These are phyloP conservation scores for Fraxinus latifolia DNA, from an alignment of 305 asterid genomes.

Conservation along the genomic window DNA sequence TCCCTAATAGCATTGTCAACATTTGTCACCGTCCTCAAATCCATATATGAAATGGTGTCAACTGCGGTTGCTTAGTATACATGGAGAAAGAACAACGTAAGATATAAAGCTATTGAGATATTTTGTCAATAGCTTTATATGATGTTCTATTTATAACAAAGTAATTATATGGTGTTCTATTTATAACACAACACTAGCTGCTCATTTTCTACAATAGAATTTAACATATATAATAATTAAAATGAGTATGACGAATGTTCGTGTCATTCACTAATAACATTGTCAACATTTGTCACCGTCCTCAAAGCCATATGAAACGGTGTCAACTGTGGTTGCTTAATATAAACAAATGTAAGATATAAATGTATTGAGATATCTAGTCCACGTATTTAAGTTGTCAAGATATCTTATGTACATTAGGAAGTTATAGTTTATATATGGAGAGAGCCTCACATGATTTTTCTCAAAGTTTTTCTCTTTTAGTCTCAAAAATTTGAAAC, in stretches of 20 bases:
- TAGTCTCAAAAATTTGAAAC: neutral
- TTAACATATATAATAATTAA: too few relatives aligned
- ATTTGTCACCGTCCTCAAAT: neutral
- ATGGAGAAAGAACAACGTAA: too few relatives aligned
- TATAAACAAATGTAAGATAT: neutral
- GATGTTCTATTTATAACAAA: too few relatives aligned
- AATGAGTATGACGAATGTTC: too few relatives aligned
- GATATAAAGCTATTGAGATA: neutral
- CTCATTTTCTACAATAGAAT: too few relatives aligned
- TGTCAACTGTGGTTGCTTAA: neutral
- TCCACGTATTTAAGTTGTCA: neutral
- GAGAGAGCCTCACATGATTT: neutral
- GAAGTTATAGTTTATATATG: neutral
- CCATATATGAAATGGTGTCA: too few relatives aligned
- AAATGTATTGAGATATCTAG: neutral
- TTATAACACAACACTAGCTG: too few relatives aligned
- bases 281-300: too few relatives aligned
- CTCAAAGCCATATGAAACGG: neutral
- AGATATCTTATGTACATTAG: neutral
- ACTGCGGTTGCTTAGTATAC: too few relatives aligned
- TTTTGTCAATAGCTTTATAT: too few relatives aligned
- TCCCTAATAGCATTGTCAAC: neutral
- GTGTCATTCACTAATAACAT: too few relatives aligned
- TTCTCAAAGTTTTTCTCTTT: neutral
- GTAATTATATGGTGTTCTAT: too few relatives aligned